Conservation (phyloP, 192 early-diverging fungal species). For the Gaertneriomyces semiglobifer region DNA sequence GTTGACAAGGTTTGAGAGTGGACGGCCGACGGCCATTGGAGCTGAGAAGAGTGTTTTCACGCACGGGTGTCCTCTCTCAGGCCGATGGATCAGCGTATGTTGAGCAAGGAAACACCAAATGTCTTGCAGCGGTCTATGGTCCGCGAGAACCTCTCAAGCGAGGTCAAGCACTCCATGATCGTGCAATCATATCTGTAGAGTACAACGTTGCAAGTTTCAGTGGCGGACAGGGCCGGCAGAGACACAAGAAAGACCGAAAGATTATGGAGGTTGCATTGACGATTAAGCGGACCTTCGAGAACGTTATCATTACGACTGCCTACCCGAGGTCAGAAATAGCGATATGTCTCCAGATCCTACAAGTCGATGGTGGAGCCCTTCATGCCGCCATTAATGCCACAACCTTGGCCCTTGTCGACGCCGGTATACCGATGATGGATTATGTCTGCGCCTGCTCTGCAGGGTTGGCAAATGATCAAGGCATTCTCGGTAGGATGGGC, state of each 20-base stretch:
- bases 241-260: constrained; percentile 83
- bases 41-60: constrained; percentile 76
- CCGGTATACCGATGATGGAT: constrained; percentile 83
- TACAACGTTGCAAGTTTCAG: constrained; percentile 90
- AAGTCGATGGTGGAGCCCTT: constrained; percentile 77
- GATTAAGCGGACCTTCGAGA: constrained; percentile 89
- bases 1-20: constrained; percentile 71
- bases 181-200: constrained; percentile 81
- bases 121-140: constrained; percentile 86
- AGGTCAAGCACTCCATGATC: constrained; percentile 59
- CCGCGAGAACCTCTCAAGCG: constrained; percentile 71
- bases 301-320: constrained; percentile 68
- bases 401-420: constrained; percentile 66
- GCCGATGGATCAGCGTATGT: constrained; percentile 94
- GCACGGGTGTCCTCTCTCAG: constrained; percentile 71
- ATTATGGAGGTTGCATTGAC: constrained; percentile 79
- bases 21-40: constrained; percentile 90
- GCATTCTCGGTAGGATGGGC: constrained; percentile 57
- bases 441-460: constrained; percentile 71
- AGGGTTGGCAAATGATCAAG: constrained; percentile 71
- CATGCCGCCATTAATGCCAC: constrained; percentile 70
- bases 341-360: constrained; percentile 88
- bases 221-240: constrained; percentile 78
- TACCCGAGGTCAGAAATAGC: constrained; percentile 90
- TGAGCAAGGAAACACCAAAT: constrained; percentile 95